These are phyloP conservation scores for Cryptosporidium ryanae DNA, from an alignment of 169 alveolate genomes.

Conservation along the genomic window DNA sequence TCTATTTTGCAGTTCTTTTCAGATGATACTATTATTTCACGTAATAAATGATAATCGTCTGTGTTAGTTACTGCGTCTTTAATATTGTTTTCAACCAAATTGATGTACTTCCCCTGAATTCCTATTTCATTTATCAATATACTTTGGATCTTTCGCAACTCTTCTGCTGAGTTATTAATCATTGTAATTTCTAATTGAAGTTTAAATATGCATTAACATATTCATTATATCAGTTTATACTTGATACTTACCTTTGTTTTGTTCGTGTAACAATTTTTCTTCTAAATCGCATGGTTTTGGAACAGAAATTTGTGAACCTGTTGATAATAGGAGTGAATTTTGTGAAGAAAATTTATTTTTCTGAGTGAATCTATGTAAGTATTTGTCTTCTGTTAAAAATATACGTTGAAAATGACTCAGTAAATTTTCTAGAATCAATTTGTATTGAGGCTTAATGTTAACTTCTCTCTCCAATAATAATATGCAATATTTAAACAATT, in stretches of 20 bases:
- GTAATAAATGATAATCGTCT: conserved; percentile 15
- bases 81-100: neutral
- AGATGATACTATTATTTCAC: conserved; percentile 12
- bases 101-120: neutral
- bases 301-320: neutral
- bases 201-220: neutral
- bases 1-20: conserved; percentile 19
- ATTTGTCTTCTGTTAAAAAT: conserved; percentile 7
- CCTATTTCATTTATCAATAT: conserved; percentile 13
- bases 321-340: conserved; percentile 11
- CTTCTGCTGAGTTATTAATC: conserved; percentile 25
- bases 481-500: conserved; percentile 42
- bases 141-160: conserved; percentile 8
- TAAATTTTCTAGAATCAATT: conserved; percentile 39
- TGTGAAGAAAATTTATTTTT: conserved; percentile 2
- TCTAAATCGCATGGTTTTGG: conserved; percentile 13
- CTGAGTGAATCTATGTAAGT: neutral
- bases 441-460: conserved; percentile 32
- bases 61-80: conserved; percentile 8
- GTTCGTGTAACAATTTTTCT: conserved; percentile 33
- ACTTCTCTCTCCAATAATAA: conserved; percentile 22
- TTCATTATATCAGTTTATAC: too few species aligned
- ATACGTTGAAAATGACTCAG: conserved; percentile 35
- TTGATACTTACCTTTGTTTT: conserved; percentile 33
- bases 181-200: conserved; percentile 15